These are phyloP conservation scores for Annulohypoxylon truncatum DNA, from an alignment of 2,329 filamentous ascomycete species.

Conservation along the genomic window DNA sequence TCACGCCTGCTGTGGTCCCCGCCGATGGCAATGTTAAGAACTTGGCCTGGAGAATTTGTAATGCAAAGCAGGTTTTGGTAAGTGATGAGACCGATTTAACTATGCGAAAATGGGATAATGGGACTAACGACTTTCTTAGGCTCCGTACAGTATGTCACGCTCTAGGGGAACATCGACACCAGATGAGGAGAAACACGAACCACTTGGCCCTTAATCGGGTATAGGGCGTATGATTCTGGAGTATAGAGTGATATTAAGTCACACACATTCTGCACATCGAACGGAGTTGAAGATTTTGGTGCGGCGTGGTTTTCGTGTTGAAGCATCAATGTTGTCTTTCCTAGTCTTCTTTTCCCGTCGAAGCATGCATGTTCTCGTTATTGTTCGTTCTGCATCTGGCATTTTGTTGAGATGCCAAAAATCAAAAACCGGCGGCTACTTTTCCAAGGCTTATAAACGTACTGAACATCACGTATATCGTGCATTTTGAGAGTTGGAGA, in stretches of 20 bases:
- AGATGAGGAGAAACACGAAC: slow-evolving; percentile 51
- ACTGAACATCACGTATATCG: not conserved
- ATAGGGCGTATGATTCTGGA: no score
- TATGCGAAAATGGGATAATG: slow-evolving; percentile 28
- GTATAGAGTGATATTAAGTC: not conserved
- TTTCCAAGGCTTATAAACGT: not conserved
- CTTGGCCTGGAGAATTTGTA: slow-evolving; percentile 92
- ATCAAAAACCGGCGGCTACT: not conserved
- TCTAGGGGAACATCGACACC: slow-evolving; percentile 73
- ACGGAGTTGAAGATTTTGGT: slow-evolving; percentile 2
- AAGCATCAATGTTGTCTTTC: not conserved
- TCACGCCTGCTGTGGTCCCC: slow-evolving; percentile 90
- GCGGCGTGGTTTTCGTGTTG: not conserved
- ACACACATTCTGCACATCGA: not conserved
- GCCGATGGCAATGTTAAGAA: slow-evolving; percentile 92
- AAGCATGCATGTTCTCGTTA: not conserved
- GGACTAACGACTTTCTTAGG: slow-evolving; percentile 57
- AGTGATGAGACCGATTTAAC: slow-evolving; percentile 50
- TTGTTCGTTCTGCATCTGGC: not conserved
- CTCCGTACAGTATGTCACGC: slow-evolving; percentile 77
- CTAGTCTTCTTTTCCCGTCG: not conserved
- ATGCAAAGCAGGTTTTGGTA: slow-evolving; percentile 94
- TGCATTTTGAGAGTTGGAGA: not conserved
- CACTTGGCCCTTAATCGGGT: slow-evolving; percentile 32
- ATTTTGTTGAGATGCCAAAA: slow-evolving; percentile 24